Evolutionary conservation across 331 rosid genomes (phyloP), one percentile per base, ranked within the genome.

Genomic region (Pyracantha coccinea): DNA sequence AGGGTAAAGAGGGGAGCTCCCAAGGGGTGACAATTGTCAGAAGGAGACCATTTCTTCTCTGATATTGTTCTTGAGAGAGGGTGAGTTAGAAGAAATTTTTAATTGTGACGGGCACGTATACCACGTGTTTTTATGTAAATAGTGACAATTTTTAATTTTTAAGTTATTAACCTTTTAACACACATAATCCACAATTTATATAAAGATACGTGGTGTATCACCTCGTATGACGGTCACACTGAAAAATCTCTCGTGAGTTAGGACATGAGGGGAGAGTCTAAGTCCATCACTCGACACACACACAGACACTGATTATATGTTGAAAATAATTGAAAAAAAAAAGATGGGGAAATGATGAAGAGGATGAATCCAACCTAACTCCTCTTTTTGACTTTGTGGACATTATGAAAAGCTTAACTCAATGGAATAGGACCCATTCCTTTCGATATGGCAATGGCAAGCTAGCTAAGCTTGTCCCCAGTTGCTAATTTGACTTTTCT

Each of bases 1-100:
- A 25, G 66, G 11, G 59, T 7, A 55, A 55, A 62, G 41, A 25
- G 63, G 24, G 60, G 58, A 59, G 80, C 83, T 80, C 76, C 71
- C 72, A 71, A 64, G 69, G 17, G 24, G 69, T 78, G 92, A 86
- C 97, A 90, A 79, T 75, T 92, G 97, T 92, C 94, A 70, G 59
- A 67, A 66, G 66, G 71, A 76, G 78, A 85, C 76, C 57, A 47
- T 68, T 53, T 79, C 68, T 72, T 27, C 27, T 57, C 38, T 24
- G 59, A 80, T 74, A 38, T 10, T 38, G 45, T 38, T 38, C 14
- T 10, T 11, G 45, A 29, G 32, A 29, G 32, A 29, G 32, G 32
- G 28, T 27, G 28, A 27, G 28, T 3, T 2, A 27, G 3, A 3
- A 27, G 2, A 27, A 27, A 27, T 27, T 27, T 27, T 27, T 27